Evolutionary conservation across 345 rosid genomes (phyloP), one percentile per base, ranked within the genome.

Genomic region (Triadica sebifera): DNA sequence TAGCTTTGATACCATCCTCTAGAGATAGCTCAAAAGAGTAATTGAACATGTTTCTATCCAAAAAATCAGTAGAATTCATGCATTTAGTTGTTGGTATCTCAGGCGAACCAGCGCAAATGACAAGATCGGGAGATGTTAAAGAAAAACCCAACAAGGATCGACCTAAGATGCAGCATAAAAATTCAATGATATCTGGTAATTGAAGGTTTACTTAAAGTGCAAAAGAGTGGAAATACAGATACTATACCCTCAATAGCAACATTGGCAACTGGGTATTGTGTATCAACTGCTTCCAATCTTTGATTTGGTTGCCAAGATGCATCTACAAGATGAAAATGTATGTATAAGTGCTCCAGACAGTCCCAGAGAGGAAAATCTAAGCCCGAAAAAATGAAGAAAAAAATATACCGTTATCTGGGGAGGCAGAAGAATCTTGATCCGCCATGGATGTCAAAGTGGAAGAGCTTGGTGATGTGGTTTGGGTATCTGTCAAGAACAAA

Each of bases 61-160:
- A 37, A 17, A 85, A 75, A 8, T 89, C 89, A 12, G 91, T 86
- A 13, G 93, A 87, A 74, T 80, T 84, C 65, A 71, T 86, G 24
- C 65, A 79, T 46, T 74, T 57, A 11, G 78, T 78, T 45, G 79
- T 67, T 0, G 86, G 84, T n/a, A 88, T 56, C 77, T 90, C 94
- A 0, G 97, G 97, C 12, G 94, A 89, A 76, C 84, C 91, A 25
- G 88, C 85, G 66, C 94, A 90, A 25, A 83, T 76, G 3, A 95
- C 96, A 77, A 93, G 84, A 81, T 88, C 96, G 8, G 96, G 94
- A 63, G 93, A 95, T 22, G 86, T 79, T 67, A 87, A 69, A 39
- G 93, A 84, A 83, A 86, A 91, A 20, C 91, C 93, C 79, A 87
- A 68, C 84, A 83, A 64, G n/a, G 88, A 79, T 51, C 84, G 72